Evolutionary conservation across 805 yeast species (phyloP).

Genomic region (Pichia exigua): DNA sequence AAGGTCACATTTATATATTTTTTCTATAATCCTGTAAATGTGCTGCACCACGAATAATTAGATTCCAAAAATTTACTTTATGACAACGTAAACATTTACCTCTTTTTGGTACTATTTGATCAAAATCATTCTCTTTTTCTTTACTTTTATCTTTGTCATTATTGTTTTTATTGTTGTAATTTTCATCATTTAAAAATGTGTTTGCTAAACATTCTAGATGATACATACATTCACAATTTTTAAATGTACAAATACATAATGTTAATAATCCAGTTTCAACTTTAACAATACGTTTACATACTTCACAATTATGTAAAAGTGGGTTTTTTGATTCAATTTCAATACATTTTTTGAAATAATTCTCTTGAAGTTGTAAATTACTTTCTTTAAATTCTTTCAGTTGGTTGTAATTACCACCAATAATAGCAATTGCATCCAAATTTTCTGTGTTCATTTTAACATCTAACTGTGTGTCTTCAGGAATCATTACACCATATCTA

Average conservation of each 20-base stretch:
- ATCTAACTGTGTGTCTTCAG: constrained; percentile 18
- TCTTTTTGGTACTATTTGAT: constrained; percentile 20
- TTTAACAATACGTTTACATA: constrained; percentile 11
- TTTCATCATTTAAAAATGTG: constrained; percentile 8
- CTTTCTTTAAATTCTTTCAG: constrained; percentile 16
- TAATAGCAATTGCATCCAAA: constrained; percentile 8
- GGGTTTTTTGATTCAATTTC: not conserved
- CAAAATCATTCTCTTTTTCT: not conserved
- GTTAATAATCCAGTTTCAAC: constrained; percentile 11
- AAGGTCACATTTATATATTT: not conserved
- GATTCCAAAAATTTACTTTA: constrained; percentile 23
- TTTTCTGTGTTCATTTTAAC: constrained; percentile 2
- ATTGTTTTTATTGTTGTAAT: not conserved
- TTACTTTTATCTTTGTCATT: not conserved
- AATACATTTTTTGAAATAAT: constrained; percentile 14
- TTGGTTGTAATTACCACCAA: constrained; percentile 27
- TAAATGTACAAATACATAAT: constrained; percentile 20
- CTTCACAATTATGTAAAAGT: constrained; percentile 6
- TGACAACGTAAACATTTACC: constrained; percentile 22
- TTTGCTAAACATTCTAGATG: constrained; percentile 31
- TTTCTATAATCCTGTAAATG: constrained; percentile 3
- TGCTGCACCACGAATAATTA: constrained; percentile 14
- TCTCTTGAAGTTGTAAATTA: constrained; percentile 8
- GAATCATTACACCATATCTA: constrained; percentile 22
- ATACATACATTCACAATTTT: constrained; percentile 22